phyloP scores from a whole-genome alignment of 2,329 filamentous ascomycete species.

The Blumeria graminis region DNA sequence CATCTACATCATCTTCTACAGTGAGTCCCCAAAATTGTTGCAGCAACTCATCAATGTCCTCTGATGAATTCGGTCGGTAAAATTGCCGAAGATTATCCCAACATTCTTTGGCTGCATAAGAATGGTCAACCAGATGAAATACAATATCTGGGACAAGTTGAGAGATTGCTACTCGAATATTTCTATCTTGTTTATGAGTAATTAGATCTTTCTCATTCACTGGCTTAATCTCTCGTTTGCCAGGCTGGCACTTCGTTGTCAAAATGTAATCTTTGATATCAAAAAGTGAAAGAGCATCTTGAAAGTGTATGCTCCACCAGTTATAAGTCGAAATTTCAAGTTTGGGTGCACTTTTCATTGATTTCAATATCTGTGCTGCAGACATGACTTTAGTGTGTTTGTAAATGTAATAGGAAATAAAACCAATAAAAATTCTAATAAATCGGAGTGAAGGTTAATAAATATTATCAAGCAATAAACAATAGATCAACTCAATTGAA shows the following conservation, averaged over 20 bases:
- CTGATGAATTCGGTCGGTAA: neutral
- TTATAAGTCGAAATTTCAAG: neutral
- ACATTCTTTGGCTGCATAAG: neutral
- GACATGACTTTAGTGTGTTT: neutral
- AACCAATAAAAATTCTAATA: neutral
- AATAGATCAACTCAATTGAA: neutral
- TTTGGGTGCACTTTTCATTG: neutral
- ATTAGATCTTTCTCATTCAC: neutral
- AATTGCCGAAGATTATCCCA: neutral
- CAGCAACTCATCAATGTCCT: neutral
- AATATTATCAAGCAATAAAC: neutral
- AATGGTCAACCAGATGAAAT: neutral
- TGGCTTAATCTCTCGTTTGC: neutral
- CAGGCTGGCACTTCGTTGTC: neutral
- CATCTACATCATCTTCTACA: neutral
- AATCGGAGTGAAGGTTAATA: neutral
- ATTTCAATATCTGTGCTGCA: neutral
- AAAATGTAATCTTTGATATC: neutral
- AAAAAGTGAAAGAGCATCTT: neutral
- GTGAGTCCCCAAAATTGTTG: slow-evolving; percentile 1
- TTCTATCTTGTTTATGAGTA: neutral
- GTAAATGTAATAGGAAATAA: neutral
- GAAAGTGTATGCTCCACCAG: neutral
- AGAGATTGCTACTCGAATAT: neutral
- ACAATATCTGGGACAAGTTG: neutral